Evolutionary conservation across 768 basidiomycete species (phyloP).

Genomic region (Psilocybe azurescens): DNA sequence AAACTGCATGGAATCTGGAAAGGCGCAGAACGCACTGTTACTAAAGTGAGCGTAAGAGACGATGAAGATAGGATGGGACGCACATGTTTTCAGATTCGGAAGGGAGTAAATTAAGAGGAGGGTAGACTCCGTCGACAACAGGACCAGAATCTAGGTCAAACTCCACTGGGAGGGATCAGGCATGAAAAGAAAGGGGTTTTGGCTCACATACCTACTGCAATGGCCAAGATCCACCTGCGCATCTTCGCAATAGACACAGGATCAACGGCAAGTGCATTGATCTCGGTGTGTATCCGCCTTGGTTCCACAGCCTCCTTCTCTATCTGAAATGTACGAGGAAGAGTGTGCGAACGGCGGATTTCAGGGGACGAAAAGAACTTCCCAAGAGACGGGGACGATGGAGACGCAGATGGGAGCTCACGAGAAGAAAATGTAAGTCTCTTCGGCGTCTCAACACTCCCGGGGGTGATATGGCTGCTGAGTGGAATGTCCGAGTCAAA

Average conservation of each 20-base stretch:
- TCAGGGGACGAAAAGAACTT: slow-evolving; percentile 17
- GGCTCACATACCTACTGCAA: slow-evolving; percentile 62
- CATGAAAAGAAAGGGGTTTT: neutral
- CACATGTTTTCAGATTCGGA: slow-evolving; percentile 86
- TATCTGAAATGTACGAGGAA: slow-evolving; percentile 41
- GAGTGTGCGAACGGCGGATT: slow-evolving; percentile 51
- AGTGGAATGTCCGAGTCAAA: slow-evolving; percentile 14
- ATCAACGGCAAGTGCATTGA: slow-evolving; percentile 52
- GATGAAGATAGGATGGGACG: slow-evolving; percentile 26
- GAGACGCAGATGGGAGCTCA: slow-evolving; percentile 22
- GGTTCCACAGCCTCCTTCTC: slow-evolving; percentile 27
- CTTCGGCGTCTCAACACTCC: slow-evolving; percentile 19
- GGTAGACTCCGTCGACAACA: slow-evolving; percentile 72
- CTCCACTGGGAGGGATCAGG: slow-evolving; percentile 55
- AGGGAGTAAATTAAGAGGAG: slow-evolving; percentile 65
- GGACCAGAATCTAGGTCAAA: slow-evolving; percentile 92
- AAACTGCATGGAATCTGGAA: slow-evolving; percentile 88
- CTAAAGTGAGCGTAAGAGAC: neutral
- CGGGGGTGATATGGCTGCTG: slow-evolving; percentile 14
- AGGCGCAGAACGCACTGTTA: slow-evolving; percentile 85
- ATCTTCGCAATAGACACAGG: slow-evolving; percentile 52
- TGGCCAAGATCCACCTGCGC: slow-evolving; percentile 69
- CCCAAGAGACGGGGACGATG: slow-evolving; percentile 25
- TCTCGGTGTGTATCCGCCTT: slow-evolving; percentile 36
- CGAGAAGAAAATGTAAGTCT: slow-evolving; percentile 17